Evolutionary conservation across 2,329 filamentous ascomycete genomes (phyloP), one percentile per base, ranked within the genome.

Genomic region (Colletotrichum falcatum): DNA sequence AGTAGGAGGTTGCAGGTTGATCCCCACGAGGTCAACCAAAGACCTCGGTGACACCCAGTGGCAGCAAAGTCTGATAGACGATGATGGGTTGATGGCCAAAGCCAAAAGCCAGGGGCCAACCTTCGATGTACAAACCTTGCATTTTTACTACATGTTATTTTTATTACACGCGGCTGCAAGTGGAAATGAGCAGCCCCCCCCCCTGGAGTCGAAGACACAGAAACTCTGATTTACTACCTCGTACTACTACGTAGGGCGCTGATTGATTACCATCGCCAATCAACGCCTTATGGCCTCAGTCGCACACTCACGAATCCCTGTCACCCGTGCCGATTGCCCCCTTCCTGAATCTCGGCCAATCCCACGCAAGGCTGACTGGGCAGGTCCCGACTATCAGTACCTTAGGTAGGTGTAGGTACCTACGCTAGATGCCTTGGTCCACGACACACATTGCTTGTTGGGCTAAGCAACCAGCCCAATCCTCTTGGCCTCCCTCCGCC

Each of bases 311-410:
- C 33, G 33, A 33, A 37, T 35, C 48, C 48, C 46, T 62, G 48
- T 53, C 30, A 23, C 37, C 53, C 53, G 51, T 46, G 67, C 39
- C 9, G 56, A 28, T 33, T 37, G 33, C 42, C 23, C n/a, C 30
- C 48, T 64, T 64, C 68, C 58, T 68, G 68, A 64, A 23, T 59
- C 46, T 63, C 68, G 28, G 44, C 58, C 58, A 59, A 63, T 71
- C 37, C 64, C 44, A 63, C 58, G 68, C 68, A 63, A 66, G 68
- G 68, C 68, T 67, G 64, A 67, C 51, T 58, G 63, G 59, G 67
- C 46, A 6, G 18, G 62, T 44, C 35, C n/a, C 20, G 48, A 37
- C n/a, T 12, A 58, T 20, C 18, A n/a, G 18, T n/a, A 44, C 42
- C 18, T n/a, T 33, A n/a, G 30, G 30, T 33, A n/a, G n/a, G n/a